Conservation (phyloP, 2,329 filamentous ascomycete species). For the Sclerotinia borealis region DNA sequence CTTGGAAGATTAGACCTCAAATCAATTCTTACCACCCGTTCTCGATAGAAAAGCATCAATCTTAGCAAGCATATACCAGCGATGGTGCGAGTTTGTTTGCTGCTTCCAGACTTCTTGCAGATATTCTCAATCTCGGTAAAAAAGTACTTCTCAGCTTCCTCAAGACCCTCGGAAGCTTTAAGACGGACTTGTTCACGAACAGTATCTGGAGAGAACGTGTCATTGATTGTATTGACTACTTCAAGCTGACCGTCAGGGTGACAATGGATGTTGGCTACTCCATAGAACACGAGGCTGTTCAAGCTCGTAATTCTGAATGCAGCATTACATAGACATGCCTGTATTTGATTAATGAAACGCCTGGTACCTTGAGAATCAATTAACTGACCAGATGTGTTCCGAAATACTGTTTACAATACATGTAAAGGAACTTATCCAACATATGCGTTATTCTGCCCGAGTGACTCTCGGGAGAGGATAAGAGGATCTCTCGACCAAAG, state of each 20-base stretch:
- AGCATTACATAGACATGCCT: slow-evolving; percentile 13
- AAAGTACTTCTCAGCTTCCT: slow-evolving; percentile 14
- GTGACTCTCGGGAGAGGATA: slow-evolving; percentile 15
- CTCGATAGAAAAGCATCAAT: slow-evolving; percentile 19
- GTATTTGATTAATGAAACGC: not conserved
- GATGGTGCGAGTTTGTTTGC: slow-evolving; percentile 19
- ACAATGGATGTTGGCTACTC: slow-evolving; percentile 16
- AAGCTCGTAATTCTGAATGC: slow-evolving; percentile 17
- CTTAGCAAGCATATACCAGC: slow-evolving; percentile 19
- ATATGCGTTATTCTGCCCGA: slow-evolving; percentile 16
- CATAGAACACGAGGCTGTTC: slow-evolving; percentile 19
- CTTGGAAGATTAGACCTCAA: slow-evolving; percentile 17
- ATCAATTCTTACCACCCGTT: slow-evolving; percentile 17
- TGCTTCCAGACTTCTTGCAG: slow-evolving; percentile 8
- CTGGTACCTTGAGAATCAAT: too few species aligned
- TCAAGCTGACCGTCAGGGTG: slow-evolving; percentile 2
- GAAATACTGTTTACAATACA: slow-evolving; percentile 9
- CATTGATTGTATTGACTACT: not conserved
- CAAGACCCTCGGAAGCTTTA: slow-evolving; percentile 17
- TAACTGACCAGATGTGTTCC: slow-evolving; percentile 10
- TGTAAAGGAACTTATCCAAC: slow-evolving; percentile 16
- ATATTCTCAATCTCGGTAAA: slow-evolving; percentile 19
- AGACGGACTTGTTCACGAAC: slow-evolving; percentile 21
- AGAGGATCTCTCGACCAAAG: slow-evolving; percentile 17
- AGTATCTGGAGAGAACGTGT: slow-evolving; percentile 18